Conservation (phyloP, 1,284 basidiomycete genomes). For the Fomitopsis palustris region DNA sequence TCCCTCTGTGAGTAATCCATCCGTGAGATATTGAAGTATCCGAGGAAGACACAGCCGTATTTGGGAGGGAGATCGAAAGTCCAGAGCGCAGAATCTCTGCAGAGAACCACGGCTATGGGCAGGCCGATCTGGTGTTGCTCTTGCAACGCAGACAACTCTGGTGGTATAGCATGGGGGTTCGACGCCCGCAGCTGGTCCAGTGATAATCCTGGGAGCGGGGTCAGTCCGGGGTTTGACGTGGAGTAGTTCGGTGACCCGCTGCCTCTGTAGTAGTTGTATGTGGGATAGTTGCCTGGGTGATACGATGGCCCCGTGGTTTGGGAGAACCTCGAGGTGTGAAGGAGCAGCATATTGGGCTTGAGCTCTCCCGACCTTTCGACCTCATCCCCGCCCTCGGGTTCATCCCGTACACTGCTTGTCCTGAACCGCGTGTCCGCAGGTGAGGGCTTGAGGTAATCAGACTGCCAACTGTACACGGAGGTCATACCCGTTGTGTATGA, state of each 20-base stretch:
- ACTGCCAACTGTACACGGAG: neutral
- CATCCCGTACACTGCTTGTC: neutral
- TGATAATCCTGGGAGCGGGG: neutral
- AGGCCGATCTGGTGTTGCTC: neutral
- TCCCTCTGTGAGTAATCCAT: conserved; percentile 5
- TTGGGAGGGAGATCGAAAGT: conserved; percentile 11
- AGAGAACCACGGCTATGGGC: conserved; percentile 15
- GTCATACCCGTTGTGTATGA: neutral
- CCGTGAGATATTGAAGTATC: conserved; percentile 14
- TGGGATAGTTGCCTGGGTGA: too few relatives aligned
- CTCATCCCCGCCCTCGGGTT: neutral
- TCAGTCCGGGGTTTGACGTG: neutral
- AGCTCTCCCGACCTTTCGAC: neutral
- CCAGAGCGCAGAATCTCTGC: conserved; percentile 9
- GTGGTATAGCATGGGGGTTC: conserved; percentile 1
- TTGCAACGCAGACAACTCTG: conserved; percentile 14
- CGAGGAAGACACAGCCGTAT: conserved; percentile 17
- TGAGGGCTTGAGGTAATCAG: neutral
- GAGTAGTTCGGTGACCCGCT: neutral
- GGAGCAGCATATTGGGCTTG: neutral
- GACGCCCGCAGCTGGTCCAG: neutral
- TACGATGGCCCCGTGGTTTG: neutral
- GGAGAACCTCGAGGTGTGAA: neutral
- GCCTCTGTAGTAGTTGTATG: neutral
- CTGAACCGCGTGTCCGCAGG: neutral